These are phyloP conservation scores for Ceriops tagal DNA, from an alignment of 345 rosid species.

Conservation along the genomic window DNA sequence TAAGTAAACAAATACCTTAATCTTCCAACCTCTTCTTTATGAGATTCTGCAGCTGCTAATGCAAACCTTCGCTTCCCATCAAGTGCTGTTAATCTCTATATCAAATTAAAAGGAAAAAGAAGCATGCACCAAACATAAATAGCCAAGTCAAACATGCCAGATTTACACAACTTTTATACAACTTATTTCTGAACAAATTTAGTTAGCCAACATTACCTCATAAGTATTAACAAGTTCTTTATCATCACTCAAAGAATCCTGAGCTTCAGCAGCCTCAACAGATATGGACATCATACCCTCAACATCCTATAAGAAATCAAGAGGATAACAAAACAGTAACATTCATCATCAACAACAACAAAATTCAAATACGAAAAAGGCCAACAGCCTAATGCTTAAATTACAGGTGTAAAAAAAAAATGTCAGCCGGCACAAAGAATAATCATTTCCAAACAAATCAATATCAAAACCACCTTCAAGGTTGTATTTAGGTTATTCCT, in stretches of 20 bases:
- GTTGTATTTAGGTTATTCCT: conserved; percentile 90
- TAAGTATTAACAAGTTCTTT: conserved; percentile 88
- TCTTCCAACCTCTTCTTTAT: conserved; percentile 86
- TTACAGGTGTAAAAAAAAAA: not conserved
- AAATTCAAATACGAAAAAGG: not conserved
- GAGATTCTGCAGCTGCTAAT: conserved; percentile 86
- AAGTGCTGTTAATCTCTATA: conserved; percentile 90
- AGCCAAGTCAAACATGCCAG: not conserved
- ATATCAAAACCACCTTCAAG: conserved; percentile 53
- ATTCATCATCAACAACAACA: not conserved
- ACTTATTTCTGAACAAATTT: not conserved
- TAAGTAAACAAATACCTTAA: conserved; percentile 54
- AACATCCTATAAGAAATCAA: conserved; percentile 60
- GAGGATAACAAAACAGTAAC: conserved; percentile 1
- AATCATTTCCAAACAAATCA: not conserved
- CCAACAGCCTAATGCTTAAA: not conserved
- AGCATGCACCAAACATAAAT: not conserved
- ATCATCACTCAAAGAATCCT: conserved; percentile 91
- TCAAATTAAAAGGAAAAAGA: conserved; percentile 15
- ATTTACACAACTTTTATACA: not conserved
- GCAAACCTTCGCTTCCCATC: conserved; percentile 99
- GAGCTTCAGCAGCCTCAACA: conserved; percentile 93
- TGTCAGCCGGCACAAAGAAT: not conserved
- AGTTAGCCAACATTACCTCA: conserved; percentile 51
- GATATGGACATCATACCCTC: conserved; percentile 99